Conservation (phyloP, 352 stramenopile genomes). For the Peronospora belbahrii region DNA sequence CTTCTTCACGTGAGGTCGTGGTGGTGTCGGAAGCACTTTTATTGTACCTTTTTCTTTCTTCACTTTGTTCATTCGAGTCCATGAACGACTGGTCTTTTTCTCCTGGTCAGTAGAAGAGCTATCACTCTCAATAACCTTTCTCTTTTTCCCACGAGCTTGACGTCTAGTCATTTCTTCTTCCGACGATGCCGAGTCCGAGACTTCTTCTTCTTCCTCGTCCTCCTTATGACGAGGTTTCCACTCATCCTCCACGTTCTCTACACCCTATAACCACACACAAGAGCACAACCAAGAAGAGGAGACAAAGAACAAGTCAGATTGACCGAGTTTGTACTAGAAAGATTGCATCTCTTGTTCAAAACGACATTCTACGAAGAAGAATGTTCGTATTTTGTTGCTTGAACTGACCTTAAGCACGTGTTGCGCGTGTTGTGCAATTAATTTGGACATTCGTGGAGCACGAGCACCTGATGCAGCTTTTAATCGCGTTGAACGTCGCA, state of each 20-base stretch:
- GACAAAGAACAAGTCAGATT: conserved; percentile 14
- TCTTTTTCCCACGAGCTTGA: conserved; percentile 35
- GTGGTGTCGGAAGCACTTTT: conserved; percentile 5
- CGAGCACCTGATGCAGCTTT: conserved; percentile 37
- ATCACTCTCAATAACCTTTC: conserved; percentile 47
- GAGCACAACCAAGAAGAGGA: conserved; percentile 8
- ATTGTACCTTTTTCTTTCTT: conserved; percentile 21
- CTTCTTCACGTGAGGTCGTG: conserved; percentile 3
- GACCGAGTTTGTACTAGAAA: too few species aligned
- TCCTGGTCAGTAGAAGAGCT: conserved; percentile 47
- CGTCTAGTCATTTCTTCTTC: conserved; percentile 29
- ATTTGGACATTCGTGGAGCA: conserved; percentile 49
- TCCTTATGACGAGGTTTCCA: conserved; percentile 27
- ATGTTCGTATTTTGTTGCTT: not conserved
- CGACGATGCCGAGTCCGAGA: conserved; percentile 27
- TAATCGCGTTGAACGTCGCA: conserved; percentile 62
- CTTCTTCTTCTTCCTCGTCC: conserved; percentile 33
- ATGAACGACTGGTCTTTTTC: conserved; percentile 2
- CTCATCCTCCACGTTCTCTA: conserved; percentile 37
- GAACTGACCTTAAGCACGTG: conserved; percentile 31
- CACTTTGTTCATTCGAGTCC: conserved; percentile 15
- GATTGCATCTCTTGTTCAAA: too few species aligned
- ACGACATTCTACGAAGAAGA: too few species aligned
- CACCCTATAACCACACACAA: conserved; percentile 15
- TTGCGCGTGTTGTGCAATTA: conserved; percentile 42